Evolutionary conservation across 2,329 filamentous ascomycete genomes (phyloP).

Genomic region (Corinectria fuckeliana): DNA sequence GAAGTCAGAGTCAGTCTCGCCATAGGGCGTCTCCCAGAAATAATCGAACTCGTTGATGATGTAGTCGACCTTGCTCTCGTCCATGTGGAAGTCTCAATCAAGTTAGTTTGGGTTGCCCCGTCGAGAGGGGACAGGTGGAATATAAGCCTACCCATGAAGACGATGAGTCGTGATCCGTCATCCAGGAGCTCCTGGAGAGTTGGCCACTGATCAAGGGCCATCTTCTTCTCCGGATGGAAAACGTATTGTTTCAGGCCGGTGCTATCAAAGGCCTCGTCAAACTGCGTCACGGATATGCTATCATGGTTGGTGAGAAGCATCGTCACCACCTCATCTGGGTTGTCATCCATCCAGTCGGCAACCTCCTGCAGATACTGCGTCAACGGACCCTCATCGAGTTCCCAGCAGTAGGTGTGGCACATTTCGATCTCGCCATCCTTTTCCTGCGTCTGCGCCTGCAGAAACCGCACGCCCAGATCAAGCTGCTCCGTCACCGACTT

Average conservation of each 20-base stretch:
- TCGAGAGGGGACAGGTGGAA: background rate
- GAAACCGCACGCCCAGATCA: slow-evolving; percentile 65
- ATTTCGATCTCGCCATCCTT: slow-evolving; percentile 59
- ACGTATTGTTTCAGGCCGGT: slow-evolving; percentile 63
- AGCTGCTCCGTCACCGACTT: slow-evolving; percentile 64
- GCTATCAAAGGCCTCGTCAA: slow-evolving; percentile 59
- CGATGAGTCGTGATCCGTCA: slow-evolving; percentile 67
- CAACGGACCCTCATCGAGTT: slow-evolving; percentile 65
- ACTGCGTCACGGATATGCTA: slow-evolving; percentile 59
- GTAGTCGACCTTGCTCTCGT: slow-evolving; percentile 61
- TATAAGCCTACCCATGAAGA: slow-evolving; percentile 68
- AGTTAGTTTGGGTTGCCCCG: slow-evolving; percentile 22
- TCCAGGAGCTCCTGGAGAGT: slow-evolving; percentile 72
- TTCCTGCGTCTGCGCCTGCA: slow-evolving; percentile 69
- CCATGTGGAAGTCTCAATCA: slow-evolving; percentile 61
- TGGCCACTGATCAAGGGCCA: slow-evolving; percentile 66
- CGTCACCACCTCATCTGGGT: slow-evolving; percentile 67
- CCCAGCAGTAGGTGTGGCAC: slow-evolving; percentile 69
- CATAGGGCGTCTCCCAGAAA: slow-evolving; percentile 77
- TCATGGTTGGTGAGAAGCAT: slow-evolving; percentile 70
- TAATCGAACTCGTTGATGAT: slow-evolving; percentile 69
- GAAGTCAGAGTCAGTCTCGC: slow-evolving; percentile 64
- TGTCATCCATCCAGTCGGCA: slow-evolving; percentile 64
- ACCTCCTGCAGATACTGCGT: slow-evolving; percentile 61
- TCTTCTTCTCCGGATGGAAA: slow-evolving; percentile 55